Base-by-base conservation (phyloP, 768 basidiomycete species). In the Tubosaeta sp. region DNA sequence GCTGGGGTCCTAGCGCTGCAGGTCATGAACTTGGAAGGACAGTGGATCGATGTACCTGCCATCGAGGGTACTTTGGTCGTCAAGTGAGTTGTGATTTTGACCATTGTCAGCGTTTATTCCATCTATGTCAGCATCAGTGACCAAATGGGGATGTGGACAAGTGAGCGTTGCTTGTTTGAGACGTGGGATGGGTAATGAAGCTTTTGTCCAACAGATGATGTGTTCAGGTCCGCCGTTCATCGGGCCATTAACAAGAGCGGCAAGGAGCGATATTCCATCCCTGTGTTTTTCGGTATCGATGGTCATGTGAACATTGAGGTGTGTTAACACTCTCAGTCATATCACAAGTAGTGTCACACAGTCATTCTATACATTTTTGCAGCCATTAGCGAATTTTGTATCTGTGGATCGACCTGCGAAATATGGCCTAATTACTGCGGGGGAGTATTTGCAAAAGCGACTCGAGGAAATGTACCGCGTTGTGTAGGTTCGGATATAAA, bases 201-300 rank as follows among this genome's bases (percentile, higher is more conserved):
- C 12, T 4, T 13, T 25, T 31, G n/a, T 43, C 38, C 9, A 22
- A 46, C 31, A 95, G 90, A 95, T 60, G 91, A 89, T 59, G 75
- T 92, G 38, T 95, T 94, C 79, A 91, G 89, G 59, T 93, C 90
- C 0, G 95, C 93, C 0, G 76, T 88, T 1, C 95, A 97, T 67
- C 82, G 94, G 41, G 94, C 86, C 2, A 77, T 91, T 58, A 93
- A 94, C 59, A 75, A 82, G 39, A 83, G 81, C 22, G 87, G 88
- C 5, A 71, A 75, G 27, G 72, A 75, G 19, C 79, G 94, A 22
- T 94, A 89, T 67, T 91, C 90, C 0, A 88, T 94, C 17, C 92
- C 94, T 0, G 72, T 94, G 26, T 95, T 97, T 72, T 93, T 94
- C 57, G 92, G 94, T 3, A 86, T 85, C 12, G 90, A 95, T 64